These are phyloP conservation scores for Vairimorpha ceranae DNA, from an alignment of 371 early-diverging fungal species.

Conservation along the genomic window DNA sequence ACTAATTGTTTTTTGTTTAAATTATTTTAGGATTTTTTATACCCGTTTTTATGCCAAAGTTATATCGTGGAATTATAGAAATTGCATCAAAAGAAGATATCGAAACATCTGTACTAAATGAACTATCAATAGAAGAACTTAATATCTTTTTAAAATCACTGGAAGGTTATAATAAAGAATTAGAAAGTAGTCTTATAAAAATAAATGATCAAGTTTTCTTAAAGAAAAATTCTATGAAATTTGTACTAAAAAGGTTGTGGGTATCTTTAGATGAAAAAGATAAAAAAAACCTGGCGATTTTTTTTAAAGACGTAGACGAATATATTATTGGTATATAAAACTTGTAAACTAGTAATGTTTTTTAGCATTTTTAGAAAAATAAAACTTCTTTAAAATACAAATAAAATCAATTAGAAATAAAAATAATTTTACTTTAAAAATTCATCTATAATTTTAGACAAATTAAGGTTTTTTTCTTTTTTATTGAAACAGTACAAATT, in stretches of 20 bases:
- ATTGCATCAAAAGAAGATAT: conserved; percentile 9
- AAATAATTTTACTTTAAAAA: background rate
- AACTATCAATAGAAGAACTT: conserved; percentile 9
- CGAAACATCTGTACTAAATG: background rate
- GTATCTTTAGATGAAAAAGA: background rate
- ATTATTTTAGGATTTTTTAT: too few relatives aligned
- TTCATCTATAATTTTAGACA: background rate
- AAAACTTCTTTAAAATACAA: too few relatives aligned
- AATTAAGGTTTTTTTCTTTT: background rate
- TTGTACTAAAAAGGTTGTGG: conserved; percentile 11
- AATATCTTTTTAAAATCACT: conserved; percentile 12
- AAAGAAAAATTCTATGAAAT: background rate
- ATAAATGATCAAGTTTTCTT: background rate
- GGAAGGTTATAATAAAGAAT: conserved; percentile 18
- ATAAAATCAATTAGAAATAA: too few relatives aligned
- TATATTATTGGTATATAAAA: background rate
- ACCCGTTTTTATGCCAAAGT: background rate
- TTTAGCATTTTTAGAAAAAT: too few relatives aligned
- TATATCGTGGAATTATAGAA: conserved; percentile 1
- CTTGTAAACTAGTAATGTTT: background rate
- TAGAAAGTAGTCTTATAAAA: background rate
- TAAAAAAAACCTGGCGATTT: background rate
- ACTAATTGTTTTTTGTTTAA: too few relatives aligned
- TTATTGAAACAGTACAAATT: background rate
- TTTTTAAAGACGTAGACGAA: conserved; percentile 4